Evolutionary conservation across 805 yeast species (phyloP).

Genomic region (Saccharomycodes ludwigii): DNA sequence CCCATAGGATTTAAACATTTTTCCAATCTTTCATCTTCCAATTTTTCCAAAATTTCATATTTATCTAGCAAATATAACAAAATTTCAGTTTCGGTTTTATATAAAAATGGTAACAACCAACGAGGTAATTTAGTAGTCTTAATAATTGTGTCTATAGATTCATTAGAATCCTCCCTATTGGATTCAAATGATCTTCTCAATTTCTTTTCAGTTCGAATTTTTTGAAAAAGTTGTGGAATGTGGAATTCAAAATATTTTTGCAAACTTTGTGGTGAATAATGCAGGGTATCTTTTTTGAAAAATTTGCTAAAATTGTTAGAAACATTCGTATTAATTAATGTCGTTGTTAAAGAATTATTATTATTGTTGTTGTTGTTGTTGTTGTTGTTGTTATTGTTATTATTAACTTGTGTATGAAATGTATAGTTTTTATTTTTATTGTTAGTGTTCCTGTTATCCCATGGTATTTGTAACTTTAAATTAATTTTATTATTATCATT

Average conservation of each 20-base stretch:
- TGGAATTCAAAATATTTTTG: slow-evolving; percentile 18
- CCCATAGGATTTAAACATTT: slow-evolving; percentile 14
- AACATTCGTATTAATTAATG: too few species aligned
- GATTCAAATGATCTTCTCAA: too few species aligned
- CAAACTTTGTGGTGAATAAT: slow-evolving; percentile 22
- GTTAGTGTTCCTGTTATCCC: too few species aligned
- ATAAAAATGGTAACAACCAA: slow-evolving; percentile 18
- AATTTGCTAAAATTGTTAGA: too few species aligned
- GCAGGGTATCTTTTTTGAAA: slow-evolving; percentile 20
- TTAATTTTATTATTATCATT: too few species aligned
- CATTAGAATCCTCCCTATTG: too few species aligned
- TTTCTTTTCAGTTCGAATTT: too few species aligned
- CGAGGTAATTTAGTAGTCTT: too few species aligned
- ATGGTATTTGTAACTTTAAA: slow-evolving; percentile 1
- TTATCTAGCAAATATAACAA: slow-evolving; percentile 19
- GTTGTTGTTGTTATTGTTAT: background rate
- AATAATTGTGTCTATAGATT: too few species aligned
- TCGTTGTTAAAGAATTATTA: too few species aligned
- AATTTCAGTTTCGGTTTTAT: slow-evolving; percentile 10
- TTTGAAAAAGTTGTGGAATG: slow-evolving; percentile 11
- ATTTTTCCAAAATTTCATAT: slow-evolving; percentile 26
- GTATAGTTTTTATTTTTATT: too few species aligned
- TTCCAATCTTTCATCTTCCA: slow-evolving; percentile 19
- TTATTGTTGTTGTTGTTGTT: background rate
- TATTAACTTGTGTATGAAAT: background rate